phyloP scores from a whole-genome alignment of 1,139 yeast species.

The Geotrichum candidum region DNA sequence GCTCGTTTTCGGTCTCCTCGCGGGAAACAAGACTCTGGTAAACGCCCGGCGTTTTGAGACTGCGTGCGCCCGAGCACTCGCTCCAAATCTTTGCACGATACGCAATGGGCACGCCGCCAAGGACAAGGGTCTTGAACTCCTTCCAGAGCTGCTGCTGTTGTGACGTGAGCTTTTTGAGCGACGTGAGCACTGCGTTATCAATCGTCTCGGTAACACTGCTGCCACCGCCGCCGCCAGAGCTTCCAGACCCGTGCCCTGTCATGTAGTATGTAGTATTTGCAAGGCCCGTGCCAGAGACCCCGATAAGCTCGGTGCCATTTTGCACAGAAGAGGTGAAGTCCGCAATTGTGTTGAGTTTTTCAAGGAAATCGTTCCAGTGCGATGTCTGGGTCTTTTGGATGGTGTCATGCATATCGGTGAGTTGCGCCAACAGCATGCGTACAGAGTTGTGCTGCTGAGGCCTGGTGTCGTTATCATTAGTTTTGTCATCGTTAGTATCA shows the following conservation, averaged over 20 bases:
- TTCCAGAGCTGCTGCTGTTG: conserved; percentile 27
- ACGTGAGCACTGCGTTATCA: neutral
- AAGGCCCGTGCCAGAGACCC: conserved; percentile 37
- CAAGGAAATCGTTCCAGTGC: conserved; percentile 36
- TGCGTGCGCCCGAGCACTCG: conserved; percentile 50
- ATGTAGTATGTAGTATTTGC: conserved; percentile 7
- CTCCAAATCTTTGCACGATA: conserved; percentile 49
- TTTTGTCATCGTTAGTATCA: neutral
- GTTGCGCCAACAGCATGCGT: conserved; percentile 32
- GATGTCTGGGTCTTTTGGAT: conserved; percentile 31
- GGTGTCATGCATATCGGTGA: conserved; percentile 33
- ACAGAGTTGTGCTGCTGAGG: conserved; percentile 23
- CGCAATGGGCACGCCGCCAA: conserved; percentile 45
- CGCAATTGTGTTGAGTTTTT: conserved; percentile 24
- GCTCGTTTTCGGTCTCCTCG: conserved; percentile 24
- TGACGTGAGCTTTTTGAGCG: conserved; percentile 19
- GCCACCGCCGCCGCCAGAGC: conserved; percentile 1
- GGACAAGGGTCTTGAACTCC: conserved; percentile 39
- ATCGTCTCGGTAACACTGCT: neutral
- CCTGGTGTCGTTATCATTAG: neutral
- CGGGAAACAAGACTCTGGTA: conserved; percentile 35
- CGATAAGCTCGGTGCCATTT: conserved; percentile 37
- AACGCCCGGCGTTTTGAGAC: conserved; percentile 46
- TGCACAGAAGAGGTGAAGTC: neutral
- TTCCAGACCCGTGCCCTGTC: conserved; percentile 2